Evolutionary conservation across 208 protist genomes (phyloP).

Genomic region (Trypanosoma lewisi): DNA sequence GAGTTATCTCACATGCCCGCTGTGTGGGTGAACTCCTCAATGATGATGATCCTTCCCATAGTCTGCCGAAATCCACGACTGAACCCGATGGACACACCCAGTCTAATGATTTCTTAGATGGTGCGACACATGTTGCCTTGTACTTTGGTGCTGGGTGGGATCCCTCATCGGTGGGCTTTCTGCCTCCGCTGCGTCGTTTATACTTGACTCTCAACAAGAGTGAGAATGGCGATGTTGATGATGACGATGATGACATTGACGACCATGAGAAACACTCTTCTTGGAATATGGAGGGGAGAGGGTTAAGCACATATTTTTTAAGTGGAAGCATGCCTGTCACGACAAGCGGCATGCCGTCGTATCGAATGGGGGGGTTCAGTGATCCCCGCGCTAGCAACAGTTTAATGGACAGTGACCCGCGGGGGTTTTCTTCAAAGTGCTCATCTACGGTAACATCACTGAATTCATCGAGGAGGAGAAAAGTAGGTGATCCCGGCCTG

Average conservation of each 20-base stretch:
- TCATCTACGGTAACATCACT: constrained; percentile 2
- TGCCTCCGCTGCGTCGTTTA: constrained; percentile 36
- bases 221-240: not conserved
- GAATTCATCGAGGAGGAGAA: not conserved
- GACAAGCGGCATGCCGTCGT: not conserved
- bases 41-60: not conserved
- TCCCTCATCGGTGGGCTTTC: constrained; percentile 33
- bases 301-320: constrained; percentile 15
- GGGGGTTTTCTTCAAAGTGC: constrained; percentile 1
- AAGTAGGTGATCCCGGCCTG: not conserved
- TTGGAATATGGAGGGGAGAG: constrained; percentile 12
- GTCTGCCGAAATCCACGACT: not conserved
- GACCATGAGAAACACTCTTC: not conserved
- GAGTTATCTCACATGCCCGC: constrained; percentile 8
- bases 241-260: not conserved
- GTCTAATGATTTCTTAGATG: constrained; percentile 15
- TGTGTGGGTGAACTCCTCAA: constrained; percentile 18
- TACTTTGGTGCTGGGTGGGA: constrained; percentile 71
- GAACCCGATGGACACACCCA: not conserved
- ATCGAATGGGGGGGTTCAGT: not conserved
- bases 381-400: not conserved
- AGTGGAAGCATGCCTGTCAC: constrained; percentile 10
- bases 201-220: constrained; percentile 25
- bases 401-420: not conserved
- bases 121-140: constrained; percentile 39